Evolutionary conservation across 768 basidiomycete species (phyloP).

Genomic region (Lactarius deliciosus): DNA sequence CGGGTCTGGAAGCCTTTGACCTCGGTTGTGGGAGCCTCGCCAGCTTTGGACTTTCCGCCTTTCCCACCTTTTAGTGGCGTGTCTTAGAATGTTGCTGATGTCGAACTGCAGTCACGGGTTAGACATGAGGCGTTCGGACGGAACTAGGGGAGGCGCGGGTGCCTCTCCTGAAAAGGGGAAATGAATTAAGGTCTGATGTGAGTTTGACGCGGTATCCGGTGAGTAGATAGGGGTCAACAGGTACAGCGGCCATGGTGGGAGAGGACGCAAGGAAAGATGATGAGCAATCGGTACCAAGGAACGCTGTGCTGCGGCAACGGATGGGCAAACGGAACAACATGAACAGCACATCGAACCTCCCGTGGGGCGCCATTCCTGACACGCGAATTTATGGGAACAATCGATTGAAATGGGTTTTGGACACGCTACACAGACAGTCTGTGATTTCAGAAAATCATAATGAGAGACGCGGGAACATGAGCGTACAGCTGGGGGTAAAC

Average conservation of each 20-base stretch:
- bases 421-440: too few relatives aligned
- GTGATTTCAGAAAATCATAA: too few relatives aligned
- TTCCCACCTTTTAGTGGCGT: slow-evolving; percentile 9
- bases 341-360: too few relatives aligned
- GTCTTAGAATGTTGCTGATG: background rate
- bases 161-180: background rate
- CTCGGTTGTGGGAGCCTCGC: background rate
- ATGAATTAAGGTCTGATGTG: background rate
- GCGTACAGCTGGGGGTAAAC: slow-evolving; percentile 68
- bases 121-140: background rate
- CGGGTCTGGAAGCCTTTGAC: slow-evolving; percentile 17
- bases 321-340: too few relatives aligned
- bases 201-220: background rate
- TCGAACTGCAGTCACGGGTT: background rate
- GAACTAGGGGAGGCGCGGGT: background rate
- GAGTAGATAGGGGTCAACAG: background rate
- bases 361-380: too few relatives aligned
- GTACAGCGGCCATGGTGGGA: background rate
- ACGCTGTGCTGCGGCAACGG: too few relatives aligned
- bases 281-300: slow-evolving; percentile 5
- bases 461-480: background rate
- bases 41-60: slow-evolving; percentile 15
- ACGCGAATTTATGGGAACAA: too few relatives aligned
- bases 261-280: background rate
- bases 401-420: too few relatives aligned